Evolutionary conservation across 331 rosid species (phyloP), one percentile per base, ranked within the genome.

Genomic region (Spiraea crenata): DNA sequence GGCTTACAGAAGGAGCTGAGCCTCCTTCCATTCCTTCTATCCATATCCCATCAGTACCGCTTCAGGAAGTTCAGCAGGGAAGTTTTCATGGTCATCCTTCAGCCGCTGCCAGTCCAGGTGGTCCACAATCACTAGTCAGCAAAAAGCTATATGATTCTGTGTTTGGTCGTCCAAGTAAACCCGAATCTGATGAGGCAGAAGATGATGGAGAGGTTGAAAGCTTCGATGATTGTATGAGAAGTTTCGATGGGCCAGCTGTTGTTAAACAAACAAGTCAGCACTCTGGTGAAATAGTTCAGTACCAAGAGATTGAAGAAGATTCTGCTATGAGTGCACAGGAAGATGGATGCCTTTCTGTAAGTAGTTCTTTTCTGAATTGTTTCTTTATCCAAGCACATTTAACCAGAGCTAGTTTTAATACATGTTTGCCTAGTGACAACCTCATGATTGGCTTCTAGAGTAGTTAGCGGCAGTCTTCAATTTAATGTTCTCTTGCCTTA

Each of bases 1-100:
- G 98, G 98, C 89, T 92, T n/a, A 82, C 82, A 12, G 96, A 86
- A 76, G 92, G 95, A 72, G 88, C 65, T 66, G 91, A 83, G 63
- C 69, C 85, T 79, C 95, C 96, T 73, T 3, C 85, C 31, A 45
- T 78, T 65, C 98, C 98, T 77, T 80, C 81, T 13, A 75, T 90
- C 65, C 58, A 71, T 34, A 63, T 82, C 76, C 96, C 98, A 57
- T 75, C 90, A 12, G 66, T 75, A 60, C 65, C 83, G 8, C 51
- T 68, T 71, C 20, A n/a, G 46, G 82, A 72, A 79, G 67, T 67
- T 84, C 73, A 56, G 35, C 70, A 20, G 64, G 86, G 76, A 79
- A 78, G 77, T 76, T 79, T 81, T 73, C 63, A 52, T 72, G 72
- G 72, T 76, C 74, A 65, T 80, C 82, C 85, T 76, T 83, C 80